phyloP scores from a whole-genome alignment of 2,329 filamentous ascomycete species.

The Trichoderma sp. region DNA sequence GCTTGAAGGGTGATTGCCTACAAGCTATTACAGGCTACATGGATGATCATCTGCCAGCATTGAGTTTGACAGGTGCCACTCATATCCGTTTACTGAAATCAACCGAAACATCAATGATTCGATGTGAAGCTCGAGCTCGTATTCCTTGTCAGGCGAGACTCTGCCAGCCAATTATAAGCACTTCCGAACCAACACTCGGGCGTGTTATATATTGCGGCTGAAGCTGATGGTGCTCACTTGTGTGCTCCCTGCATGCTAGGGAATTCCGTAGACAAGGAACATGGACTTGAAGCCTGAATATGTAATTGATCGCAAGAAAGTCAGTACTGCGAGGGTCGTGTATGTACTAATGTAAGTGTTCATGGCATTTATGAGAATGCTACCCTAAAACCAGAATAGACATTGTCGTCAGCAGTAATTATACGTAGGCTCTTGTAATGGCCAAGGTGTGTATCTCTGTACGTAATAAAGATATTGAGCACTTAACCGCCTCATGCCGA shows the following conservation, averaged over 20 bases:
- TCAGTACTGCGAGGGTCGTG: not conserved
- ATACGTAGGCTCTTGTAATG: not conserved
- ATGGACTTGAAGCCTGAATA: not conserved
- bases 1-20: not conserved
- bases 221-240: not conserved
- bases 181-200: not conserved
- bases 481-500: not conserved
- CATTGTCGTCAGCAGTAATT: not conserved
- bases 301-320: not conserved
- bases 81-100: not conserved
- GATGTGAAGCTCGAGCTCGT: not conserved
- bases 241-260: not conserved
- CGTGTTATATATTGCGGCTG: not conserved
- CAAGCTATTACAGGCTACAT: not conserved
- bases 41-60: not conserved
- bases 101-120: not conserved
- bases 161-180: not conserved
- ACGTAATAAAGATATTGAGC: not conserved
- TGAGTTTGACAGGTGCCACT: not conserved
- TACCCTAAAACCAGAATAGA: not conserved
- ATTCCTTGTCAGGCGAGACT: not conserved
- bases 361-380: not conserved
- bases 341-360: not conserved
- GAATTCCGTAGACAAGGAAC: not conserved
- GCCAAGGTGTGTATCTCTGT: not conserved